Percentiles rank a stretch among this genome's conserved stretches.
These are phyloP conservation scores for Podospora comata DNA, from an alignment of 495 filamentous ascomycete species.

Conservation along the genomic window DNA sequence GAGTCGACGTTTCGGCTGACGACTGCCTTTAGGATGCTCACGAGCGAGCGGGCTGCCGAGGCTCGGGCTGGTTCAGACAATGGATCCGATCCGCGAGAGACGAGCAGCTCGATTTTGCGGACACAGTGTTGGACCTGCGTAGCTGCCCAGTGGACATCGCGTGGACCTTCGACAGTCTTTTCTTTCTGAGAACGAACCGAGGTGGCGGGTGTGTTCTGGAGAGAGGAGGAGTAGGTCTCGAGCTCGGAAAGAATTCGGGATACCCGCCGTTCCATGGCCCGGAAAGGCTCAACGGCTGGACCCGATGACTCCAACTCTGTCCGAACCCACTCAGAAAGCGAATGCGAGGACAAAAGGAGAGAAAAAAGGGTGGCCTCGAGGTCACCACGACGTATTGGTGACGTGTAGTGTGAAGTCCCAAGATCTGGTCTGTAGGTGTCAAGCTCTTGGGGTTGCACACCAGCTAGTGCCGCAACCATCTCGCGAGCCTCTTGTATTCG, in stretches of 20 bases:
- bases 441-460: slow-evolving; percentile 32
- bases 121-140: slow-evolving; percentile 37
- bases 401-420: slow-evolving; percentile 24
- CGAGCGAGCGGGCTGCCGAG: slow-evolving; percentile 40
- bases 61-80: slow-evolving; percentile 33
- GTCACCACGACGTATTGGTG: slow-evolving; percentile 39
- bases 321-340: slow-evolving; percentile 43
- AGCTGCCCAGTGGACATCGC: slow-evolving; percentile 39
- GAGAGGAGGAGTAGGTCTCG: slow-evolving; percentile 29
- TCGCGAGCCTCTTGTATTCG: slow-evolving; percentile 44
- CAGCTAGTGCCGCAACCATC: slow-evolving; percentile 42
- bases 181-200: slow-evolving; percentile 23
- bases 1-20: slow-evolving; percentile 32
- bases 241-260: slow-evolving; percentile 40
- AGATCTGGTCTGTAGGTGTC: slow-evolving; percentile 42
- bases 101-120: slow-evolving; percentile 32
- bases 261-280: slow-evolving; percentile 38
- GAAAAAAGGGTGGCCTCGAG: slow-evolving; percentile 47
- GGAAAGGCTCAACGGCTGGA: slow-evolving; percentile 40
- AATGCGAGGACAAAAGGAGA: slow-evolving; percentile 45
- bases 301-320: slow-evolving; percentile 36
- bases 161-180: slow-evolving; percentile 26
- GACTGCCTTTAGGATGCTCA: slow-evolving; percentile 41
- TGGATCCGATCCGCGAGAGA: slow-evolving; percentile 37
- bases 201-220: slow-evolving; percentile 15